phyloP scores from a whole-genome alignment of 768 basidiomycete genomes.

The Vishniacozyma victoriae region DNA sequence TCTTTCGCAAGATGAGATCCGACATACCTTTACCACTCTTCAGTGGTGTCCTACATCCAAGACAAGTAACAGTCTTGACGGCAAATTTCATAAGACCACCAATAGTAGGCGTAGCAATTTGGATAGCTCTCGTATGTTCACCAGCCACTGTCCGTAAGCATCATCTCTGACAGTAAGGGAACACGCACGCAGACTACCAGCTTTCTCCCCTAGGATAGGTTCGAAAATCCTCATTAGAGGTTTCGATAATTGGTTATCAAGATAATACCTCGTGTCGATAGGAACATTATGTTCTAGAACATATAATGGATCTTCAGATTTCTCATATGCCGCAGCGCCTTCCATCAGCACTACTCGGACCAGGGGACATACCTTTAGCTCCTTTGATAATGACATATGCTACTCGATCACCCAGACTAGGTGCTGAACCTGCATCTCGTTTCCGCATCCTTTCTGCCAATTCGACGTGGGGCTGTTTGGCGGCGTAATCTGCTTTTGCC shows the following conservation, averaged over 20 bases:
- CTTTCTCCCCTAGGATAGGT: slow-evolving; percentile 90
- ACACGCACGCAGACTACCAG: slow-evolving; percentile 67
- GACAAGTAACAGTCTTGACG: slow-evolving; percentile 87
- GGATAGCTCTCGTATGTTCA: slow-evolving; percentile 89
- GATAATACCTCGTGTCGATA: slow-evolving; percentile 95
- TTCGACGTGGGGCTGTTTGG: slow-evolving; percentile 94
- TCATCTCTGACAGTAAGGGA: background rate
- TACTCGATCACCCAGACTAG: slow-evolving; percentile 94
- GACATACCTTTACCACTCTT: slow-evolving; percentile 69
- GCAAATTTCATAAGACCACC: slow-evolving; percentile 99
- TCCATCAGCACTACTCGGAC: background rate
- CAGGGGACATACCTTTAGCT: slow-evolving; percentile 63
- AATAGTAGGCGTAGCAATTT: slow-evolving; percentile 91
- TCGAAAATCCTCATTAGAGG: slow-evolving; percentile 97
- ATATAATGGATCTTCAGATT: slow-evolving; percentile 95
- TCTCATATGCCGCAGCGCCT: slow-evolving; percentile 97
- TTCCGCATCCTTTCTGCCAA: slow-evolving; percentile 91
- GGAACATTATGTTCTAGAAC: slow-evolving; percentile 97
- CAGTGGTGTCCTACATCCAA: slow-evolving; percentile 90
- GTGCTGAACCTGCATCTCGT: slow-evolving; percentile 95
- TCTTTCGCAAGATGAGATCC: background rate
- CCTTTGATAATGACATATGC: slow-evolving; percentile 98
- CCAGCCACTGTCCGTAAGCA: slow-evolving; percentile 65
- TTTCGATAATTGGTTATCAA: slow-evolving; percentile 96
- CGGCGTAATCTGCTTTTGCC: slow-evolving; percentile 88